Conservation (phyloP, 257 asterid genomes). For the Prunella vulgaris region DNA sequence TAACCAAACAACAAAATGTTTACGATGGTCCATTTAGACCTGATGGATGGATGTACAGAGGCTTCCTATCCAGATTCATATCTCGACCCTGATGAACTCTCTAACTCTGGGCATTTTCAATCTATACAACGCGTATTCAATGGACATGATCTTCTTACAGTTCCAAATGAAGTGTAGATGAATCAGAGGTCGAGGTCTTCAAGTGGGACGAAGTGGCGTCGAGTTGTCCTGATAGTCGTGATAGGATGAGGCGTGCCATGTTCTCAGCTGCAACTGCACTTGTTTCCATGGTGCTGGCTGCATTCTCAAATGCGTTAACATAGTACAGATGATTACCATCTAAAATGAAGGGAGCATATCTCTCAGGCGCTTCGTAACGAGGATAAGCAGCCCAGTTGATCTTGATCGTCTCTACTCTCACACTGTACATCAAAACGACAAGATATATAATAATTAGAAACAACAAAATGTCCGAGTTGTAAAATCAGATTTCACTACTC, state of each 20-base stretch:
- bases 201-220: conserved; percentile 27
- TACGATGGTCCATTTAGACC: not conserved
- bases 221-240: conserved; percentile 40
- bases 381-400: conserved; percentile 96
- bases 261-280: conserved; percentile 98
- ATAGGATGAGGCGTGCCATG: conserved; percentile 81
- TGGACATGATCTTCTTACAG: conserved; percentile 33
- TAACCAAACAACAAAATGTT: not conserved
- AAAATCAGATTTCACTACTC: no score
- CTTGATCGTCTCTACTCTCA: conserved; percentile 65
- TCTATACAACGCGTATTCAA: not conserved
- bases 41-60: not conserved
- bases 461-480: no score
- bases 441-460: not conserved
- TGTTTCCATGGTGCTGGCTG: conserved; percentile 95
- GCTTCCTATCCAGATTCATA: not conserved
- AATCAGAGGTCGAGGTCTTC: conserved; percentile 37
- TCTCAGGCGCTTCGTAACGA: conserved; percentile 83
- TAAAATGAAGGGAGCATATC: conserved; percentile 67
- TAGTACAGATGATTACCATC: conserved; percentile 76
- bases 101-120: not conserved
- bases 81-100: not conserved
- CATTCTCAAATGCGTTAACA: conserved; percentile 93
- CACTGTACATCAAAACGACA: conserved; percentile 32
- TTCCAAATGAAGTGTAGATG: conserved; percentile 41